Evolutionary conservation across 1,284 basidiomycete genomes (phyloP).

Genomic region (Marasmius tenuissimus): DNA sequence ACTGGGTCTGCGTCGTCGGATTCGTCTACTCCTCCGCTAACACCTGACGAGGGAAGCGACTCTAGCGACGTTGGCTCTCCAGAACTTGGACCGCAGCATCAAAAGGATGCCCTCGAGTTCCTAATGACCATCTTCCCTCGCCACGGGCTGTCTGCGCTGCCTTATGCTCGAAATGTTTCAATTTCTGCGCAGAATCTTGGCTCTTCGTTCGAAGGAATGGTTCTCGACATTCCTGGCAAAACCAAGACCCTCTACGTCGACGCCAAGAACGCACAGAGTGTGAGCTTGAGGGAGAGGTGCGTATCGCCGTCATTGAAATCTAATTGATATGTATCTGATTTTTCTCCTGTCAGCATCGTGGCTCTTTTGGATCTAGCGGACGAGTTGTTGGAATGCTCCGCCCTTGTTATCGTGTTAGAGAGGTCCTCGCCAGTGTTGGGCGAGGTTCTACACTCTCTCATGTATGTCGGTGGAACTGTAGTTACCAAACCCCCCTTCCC

Average conservation of each 20-base stretch:
- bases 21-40: slow-evolving; percentile 62
- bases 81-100: slow-evolving; percentile 34
- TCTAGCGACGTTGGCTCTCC: slow-evolving; percentile 38
- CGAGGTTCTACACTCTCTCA: slow-evolving; percentile 72
- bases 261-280: slow-evolving; percentile 73
- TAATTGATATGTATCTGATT: slow-evolving; percentile 4
- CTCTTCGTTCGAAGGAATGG: slow-evolving; percentile 70
- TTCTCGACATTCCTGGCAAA: slow-evolving; percentile 69
- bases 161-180: slow-evolving; percentile 68
- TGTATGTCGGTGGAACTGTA: slow-evolving; percentile 80
- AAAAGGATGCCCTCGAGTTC: slow-evolving; percentile 70
- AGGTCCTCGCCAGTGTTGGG: slow-evolving; percentile 56
- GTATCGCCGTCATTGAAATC: slow-evolving; percentile 17
- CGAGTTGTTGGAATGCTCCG: slow-evolving; percentile 71
- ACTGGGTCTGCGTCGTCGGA: slow-evolving; percentile 26
- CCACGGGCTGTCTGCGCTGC: slow-evolving; percentile 62
- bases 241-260: slow-evolving; percentile 78
- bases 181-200: slow-evolving; percentile 69
- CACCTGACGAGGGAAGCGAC: slow-evolving; percentile 52
- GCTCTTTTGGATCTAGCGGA: slow-evolving; percentile 81
- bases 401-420: slow-evolving; percentile 75
- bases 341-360: slow-evolving; percentile 56
- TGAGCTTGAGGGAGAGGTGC: slow-evolving; percentile 79
- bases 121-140: slow-evolving; percentile 74
- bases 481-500: slow-evolving; percentile 75